Conservation (phyloP, 345 rosid species). For the Barbarea vulgaris region DNA sequence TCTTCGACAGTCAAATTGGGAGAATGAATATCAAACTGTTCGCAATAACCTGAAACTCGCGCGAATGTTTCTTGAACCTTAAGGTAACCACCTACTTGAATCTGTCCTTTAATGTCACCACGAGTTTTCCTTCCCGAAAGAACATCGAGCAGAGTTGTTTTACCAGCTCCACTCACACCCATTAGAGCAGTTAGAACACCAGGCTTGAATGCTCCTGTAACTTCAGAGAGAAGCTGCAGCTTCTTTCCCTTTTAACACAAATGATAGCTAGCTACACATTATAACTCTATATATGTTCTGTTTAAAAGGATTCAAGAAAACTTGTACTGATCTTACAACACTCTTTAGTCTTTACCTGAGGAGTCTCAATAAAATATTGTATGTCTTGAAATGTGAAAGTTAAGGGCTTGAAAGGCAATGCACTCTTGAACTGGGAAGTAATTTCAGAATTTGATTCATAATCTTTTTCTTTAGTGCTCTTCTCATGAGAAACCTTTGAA, state of each 20-base stretch:
- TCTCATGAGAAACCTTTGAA: conserved; percentile 23
- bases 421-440: conserved; percentile 12
- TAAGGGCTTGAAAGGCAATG: conserved; percentile 66
- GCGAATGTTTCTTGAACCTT: conserved; percentile 66
- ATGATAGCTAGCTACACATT: conserved; percentile 8
- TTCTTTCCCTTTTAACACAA: conserved; percentile 37
- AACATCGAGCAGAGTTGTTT: conserved; percentile 72
- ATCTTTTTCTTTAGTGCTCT: neutral
- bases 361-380: conserved; percentile 60
- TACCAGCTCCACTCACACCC: conserved; percentile 82
- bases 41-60: conserved; percentile 63
- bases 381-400: conserved; percentile 61
- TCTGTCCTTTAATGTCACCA: conserved; percentile 55
- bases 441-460: neutral
- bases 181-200: conserved; percentile 69
- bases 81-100: conserved; percentile 54
- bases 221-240: conserved; percentile 59
- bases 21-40: conserved; percentile 65
- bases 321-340: neutral
- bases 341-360: conserved; percentile 33
- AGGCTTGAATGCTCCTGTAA: conserved; percentile 63
- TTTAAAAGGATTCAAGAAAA: conserved; percentile 35
- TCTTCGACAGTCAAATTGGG: conserved; percentile 61
- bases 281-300: conserved; percentile 38
- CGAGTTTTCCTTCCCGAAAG: conserved; percentile 65